phyloP scores from a whole-genome alignment of 2,329 filamentous ascomycete genomes.

The Arachnomyces sp. region DNA sequence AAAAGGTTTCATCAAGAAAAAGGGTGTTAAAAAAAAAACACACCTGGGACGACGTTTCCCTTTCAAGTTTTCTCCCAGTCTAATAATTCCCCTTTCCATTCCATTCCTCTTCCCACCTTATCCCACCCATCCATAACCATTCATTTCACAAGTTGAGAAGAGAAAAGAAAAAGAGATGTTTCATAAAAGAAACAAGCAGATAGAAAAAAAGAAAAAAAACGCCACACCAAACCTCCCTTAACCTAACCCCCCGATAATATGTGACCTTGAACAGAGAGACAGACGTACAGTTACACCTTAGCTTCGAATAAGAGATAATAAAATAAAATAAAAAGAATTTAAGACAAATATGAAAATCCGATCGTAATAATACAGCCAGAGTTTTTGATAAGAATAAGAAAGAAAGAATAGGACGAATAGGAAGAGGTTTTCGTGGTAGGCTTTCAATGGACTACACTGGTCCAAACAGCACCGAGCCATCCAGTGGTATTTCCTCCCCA shows the following conservation, averaged over 20 bases:
- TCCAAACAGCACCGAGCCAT: constrained; percentile 11
- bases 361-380: background rate
- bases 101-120: too few relatives aligned
- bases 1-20: too few relatives aligned
- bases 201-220: background rate
- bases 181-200: too few relatives aligned
- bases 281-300: background rate
- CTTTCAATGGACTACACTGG: background rate
- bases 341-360: background rate
- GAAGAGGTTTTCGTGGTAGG: background rate
- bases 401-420: background rate
- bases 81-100: too few relatives aligned
- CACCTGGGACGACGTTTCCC: too few relatives aligned
- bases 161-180: too few relatives aligned
- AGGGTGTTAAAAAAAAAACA: too few relatives aligned
- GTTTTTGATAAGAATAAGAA: background rate
- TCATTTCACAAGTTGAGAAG: too few relatives aligned
- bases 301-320: background rate
- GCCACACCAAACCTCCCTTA: background rate
- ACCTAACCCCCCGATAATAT: background rate
- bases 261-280: background rate
- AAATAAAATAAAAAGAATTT: background rate
- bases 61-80: too few relatives aligned
- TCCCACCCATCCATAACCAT: too few relatives aligned
- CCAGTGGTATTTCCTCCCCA: constrained; percentile 6